Conservation (phyloP, 1,284 basidiomycete species). For the Inonotus hispidus region DNA sequence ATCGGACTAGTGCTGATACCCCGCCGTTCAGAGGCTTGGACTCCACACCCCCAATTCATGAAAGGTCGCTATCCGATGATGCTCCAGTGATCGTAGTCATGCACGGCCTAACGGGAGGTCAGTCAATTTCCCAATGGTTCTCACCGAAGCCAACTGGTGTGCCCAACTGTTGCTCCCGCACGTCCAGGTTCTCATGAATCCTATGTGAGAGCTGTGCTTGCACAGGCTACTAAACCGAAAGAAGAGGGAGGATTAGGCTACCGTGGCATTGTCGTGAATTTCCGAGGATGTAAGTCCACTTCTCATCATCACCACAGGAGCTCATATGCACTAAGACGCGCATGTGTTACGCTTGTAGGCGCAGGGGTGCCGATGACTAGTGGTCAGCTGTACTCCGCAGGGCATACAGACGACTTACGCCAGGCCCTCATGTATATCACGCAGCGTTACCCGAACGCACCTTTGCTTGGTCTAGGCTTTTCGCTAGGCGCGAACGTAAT, state of each 20-base stretch:
- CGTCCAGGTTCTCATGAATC: conserved; percentile 76
- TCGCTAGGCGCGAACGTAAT: conserved; percentile 92
- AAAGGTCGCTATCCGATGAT: conserved; percentile 47
- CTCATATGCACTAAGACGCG: background rate
- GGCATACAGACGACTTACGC: conserved; percentile 82
- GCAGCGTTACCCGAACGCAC: conserved; percentile 71
- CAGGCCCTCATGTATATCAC: conserved; percentile 77
- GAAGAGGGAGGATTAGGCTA: conserved; percentile 80
- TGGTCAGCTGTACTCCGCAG: conserved; percentile 82
- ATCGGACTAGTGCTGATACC: conserved; percentile 1
- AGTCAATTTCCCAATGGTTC: conserved; percentile 15
- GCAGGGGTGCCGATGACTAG: conserved; percentile 80
- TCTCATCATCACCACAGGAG: background rate
- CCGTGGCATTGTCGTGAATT: conserved; percentile 85
- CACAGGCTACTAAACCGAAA: conserved; percentile 62
- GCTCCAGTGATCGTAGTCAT: conserved; percentile 80
- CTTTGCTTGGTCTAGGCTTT: conserved; percentile 85
- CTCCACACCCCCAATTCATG: conserved; percentile 54
- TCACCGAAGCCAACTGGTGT: background rate
- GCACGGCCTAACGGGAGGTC: conserved; percentile 86
- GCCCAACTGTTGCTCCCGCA: background rate
- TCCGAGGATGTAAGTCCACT: conserved; percentile 73
- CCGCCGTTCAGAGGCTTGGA: conserved; percentile 56
- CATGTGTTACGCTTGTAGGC: conserved; percentile 36
- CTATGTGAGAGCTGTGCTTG: conserved; percentile 79